These are phyloP conservation scores for Aspergillus arachidicola DNA, from an alignment of 2,329 filamentous ascomycete species.

Conservation along the genomic window DNA sequence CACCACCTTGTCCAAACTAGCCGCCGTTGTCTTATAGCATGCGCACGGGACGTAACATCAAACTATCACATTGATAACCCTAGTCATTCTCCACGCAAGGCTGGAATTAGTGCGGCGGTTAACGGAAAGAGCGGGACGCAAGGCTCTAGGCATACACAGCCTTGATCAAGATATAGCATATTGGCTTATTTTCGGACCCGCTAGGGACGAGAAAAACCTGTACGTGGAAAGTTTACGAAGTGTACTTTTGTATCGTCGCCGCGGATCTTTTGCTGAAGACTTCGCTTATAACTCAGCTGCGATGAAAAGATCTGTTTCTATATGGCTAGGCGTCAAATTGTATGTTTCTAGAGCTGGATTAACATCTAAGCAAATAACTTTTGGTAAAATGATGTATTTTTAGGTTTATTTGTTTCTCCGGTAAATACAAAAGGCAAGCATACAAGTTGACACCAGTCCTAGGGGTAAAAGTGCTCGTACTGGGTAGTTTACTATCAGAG, in stretches of 20 bases:
- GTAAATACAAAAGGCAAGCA: slow-evolving; percentile 6
- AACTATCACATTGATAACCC: background rate
- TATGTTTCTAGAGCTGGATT: background rate
- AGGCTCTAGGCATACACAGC: background rate
- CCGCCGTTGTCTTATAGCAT: background rate
- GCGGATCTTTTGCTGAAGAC: background rate
- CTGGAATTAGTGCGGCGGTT: background rate
- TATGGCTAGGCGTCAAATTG: background rate
- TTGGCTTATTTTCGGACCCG: background rate
- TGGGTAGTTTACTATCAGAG: background rate
- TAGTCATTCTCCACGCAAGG: background rate
- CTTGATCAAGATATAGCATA: background rate
- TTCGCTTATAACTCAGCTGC: background rate
- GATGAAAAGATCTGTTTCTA: background rate
- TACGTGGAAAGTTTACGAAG: background rate
- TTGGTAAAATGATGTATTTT: background rate
- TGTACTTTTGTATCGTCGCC: background rate
- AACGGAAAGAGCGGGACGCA: background rate
- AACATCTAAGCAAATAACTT: background rate
- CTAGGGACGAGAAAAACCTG: background rate
- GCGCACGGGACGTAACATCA: background rate
- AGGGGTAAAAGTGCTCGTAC: slow-evolving; percentile 2
- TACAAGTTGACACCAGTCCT: background rate
- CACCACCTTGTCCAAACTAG: slow-evolving; percentile 1
- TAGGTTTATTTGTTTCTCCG: slow-evolving; percentile 1